Conservation (phyloP, 2,329 filamentous ascomycete species). For the Verticillium klebahnii region DNA sequence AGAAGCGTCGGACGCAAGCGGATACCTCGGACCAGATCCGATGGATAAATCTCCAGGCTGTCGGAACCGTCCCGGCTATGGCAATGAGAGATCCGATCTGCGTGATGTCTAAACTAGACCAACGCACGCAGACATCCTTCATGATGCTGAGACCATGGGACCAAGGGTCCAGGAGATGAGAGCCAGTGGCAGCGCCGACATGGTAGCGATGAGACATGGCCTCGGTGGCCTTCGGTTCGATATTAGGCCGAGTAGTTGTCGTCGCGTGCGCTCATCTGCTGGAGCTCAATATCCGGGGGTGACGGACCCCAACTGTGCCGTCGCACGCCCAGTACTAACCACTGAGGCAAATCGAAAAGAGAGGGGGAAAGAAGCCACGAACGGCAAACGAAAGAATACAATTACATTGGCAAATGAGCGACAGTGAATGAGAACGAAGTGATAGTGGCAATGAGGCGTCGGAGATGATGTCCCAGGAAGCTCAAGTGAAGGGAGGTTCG, state of each 20-base stretch:
- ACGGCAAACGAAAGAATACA: neutral
- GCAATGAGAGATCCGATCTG: slow-evolving; percentile 39
- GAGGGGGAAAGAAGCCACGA: neutral
- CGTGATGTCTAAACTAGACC: slow-evolving; percentile 40
- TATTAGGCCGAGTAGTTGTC: neutral
- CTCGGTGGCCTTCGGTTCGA: neutral
- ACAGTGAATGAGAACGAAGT: neutral
- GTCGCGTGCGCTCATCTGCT: neutral
- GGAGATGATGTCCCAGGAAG: neutral
- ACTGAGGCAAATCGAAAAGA: neutral
- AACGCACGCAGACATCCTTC: slow-evolving; percentile 30
- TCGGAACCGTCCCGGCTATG: slow-evolving; percentile 35
- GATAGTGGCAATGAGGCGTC: neutral
- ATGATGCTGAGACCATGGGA: slow-evolving; percentile 27
- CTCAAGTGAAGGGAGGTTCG: neutral
- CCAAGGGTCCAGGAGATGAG: slow-evolving; percentile 22
- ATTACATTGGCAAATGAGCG: neutral
- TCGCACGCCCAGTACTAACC: neutral
- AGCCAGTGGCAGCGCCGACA: slow-evolving; percentile 6
- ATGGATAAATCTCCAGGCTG: slow-evolving; percentile 32
- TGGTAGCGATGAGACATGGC: slow-evolving; percentile 12
- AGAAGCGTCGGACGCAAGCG: slow-evolving; percentile 34
- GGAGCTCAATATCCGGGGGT: neutral
- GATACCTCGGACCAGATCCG: slow-evolving; percentile 31
- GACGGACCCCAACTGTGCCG: neutral